phyloP scores from a whole-genome alignment of 257 asterid genomes.

The Lithospermum erythrorhizon region DNA sequence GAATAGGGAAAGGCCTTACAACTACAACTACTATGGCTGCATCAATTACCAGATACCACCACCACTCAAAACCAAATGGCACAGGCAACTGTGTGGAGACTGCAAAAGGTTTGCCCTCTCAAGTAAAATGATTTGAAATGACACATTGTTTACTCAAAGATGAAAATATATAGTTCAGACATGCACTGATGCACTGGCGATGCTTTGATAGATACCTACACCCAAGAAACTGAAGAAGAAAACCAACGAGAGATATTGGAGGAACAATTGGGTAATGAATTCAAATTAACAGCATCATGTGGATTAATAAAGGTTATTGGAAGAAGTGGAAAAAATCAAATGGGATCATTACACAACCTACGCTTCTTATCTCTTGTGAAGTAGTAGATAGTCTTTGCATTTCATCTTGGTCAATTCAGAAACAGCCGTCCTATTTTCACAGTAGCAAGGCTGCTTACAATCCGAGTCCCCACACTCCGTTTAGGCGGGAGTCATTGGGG shows the following conservation, averaged over 20 bases:
- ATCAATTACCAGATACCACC: not conserved
- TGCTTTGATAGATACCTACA: not conserved
- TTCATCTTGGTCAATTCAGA: too few species aligned
- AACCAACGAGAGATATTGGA: not conserved
- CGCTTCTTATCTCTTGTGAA: too few species aligned
- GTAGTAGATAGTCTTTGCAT: too few species aligned
- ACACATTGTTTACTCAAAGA: not conserved
- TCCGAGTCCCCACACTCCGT: too few species aligned
- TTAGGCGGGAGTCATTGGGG: too few species aligned
- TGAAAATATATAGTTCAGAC: not conserved
- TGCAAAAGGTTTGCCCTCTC: too few species aligned
- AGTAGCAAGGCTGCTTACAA: too few species aligned
- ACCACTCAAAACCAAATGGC: not conserved
- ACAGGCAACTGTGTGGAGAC: too few species aligned
- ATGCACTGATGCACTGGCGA: not conserved
- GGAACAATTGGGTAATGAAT: not conserved
- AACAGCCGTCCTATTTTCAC: too few species aligned
- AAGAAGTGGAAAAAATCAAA: not conserved
- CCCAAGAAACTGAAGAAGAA: not conserved
- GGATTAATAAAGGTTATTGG: not conserved
- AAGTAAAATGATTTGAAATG: too few species aligned
- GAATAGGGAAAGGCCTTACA: too few species aligned
- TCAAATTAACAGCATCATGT: not conserved
- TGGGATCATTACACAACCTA: too few species aligned
- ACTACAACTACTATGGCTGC: not conserved